Conservation (phyloP, 805 yeast species). For the Candida berthetii region DNA sequence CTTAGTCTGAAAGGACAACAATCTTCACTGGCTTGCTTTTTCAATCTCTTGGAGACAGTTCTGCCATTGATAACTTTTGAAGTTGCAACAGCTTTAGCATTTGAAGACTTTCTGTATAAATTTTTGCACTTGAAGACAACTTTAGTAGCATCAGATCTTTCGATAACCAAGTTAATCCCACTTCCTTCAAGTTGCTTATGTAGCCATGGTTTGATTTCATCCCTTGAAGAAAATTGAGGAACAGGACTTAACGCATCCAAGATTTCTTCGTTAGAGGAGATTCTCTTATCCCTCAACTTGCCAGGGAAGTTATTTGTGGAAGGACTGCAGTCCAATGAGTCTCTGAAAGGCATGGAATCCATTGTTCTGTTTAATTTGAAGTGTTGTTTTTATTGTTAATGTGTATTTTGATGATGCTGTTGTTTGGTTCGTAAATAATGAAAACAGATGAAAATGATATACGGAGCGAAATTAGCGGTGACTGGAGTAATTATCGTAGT, state of each 20-base stretch:
- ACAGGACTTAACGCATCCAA: constrained; percentile 18
- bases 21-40: constrained; percentile 15
- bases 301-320: too few relatives aligned
- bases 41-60: constrained; percentile 9
- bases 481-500: too few relatives aligned
- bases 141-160: constrained; percentile 24
- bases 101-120: constrained; percentile 16
- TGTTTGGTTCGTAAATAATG: too few relatives aligned
- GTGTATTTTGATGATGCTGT: too few relatives aligned
- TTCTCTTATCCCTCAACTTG: constrained; percentile 4
- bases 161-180: constrained; percentile 22
- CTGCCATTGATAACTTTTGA: constrained; percentile 2
- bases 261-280: constrained; percentile 16
- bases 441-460: too few relatives aligned
- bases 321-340: neutral
- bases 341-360: neutral
- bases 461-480: too few relatives aligned
- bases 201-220: constrained; percentile 22
- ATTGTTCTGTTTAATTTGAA: too few relatives aligned
- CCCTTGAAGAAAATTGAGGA: constrained; percentile 16
- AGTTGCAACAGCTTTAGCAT: neutral
- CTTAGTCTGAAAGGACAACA: constrained; percentile 23
- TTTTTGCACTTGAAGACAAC: constrained; percentile 26
- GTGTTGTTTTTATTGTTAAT: neutral
- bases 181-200: constrained; percentile 12